Conservation (phyloP, 768 basidiomycete species). For the Mycena olivaceomarginata region DNA sequence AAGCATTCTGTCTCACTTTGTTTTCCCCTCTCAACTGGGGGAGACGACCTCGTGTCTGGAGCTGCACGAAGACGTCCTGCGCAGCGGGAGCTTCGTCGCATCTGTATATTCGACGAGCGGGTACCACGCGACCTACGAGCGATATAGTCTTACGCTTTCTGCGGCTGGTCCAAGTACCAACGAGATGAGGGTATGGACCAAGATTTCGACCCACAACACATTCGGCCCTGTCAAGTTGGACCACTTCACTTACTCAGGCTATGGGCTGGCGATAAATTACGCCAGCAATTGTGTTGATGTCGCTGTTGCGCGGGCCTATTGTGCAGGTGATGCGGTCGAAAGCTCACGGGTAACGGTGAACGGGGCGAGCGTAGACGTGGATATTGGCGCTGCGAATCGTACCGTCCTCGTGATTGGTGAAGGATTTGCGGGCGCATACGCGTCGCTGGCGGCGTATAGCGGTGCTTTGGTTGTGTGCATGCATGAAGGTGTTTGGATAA, state of each 20-base stretch:
- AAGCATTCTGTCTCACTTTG: slow-evolving; percentile 6
- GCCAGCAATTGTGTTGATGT: not conserved
- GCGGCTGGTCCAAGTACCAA: slow-evolving; percentile 1
- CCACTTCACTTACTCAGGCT: slow-evolving; percentile 7
- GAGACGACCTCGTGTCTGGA: slow-evolving; percentile 5
- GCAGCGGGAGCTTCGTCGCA: slow-evolving; percentile 11
- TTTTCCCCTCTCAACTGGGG: slow-evolving; percentile 5
- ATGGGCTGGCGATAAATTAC: slow-evolving; percentile 1
- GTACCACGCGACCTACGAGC: slow-evolving; percentile 10
- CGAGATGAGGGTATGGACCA: slow-evolving; percentile 2
- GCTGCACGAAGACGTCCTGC: slow-evolving; percentile 8
- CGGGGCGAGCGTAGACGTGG: slow-evolving; percentile 1
- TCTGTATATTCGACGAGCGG: slow-evolving; percentile 10
- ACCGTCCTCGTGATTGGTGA: not conserved
- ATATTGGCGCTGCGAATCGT: slow-evolving; percentile 9
- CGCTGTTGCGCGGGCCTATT: slow-evolving; percentile 12
- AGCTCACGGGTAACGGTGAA: slow-evolving; percentile 1
- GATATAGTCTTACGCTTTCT: slow-evolving; percentile 7
- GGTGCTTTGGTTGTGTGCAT: not conserved
- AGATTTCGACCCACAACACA: slow-evolving; percentile 11
- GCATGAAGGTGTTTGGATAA: not conserved
- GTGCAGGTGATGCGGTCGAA: slow-evolving; percentile 8
- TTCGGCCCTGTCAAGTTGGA: slow-evolving; percentile 1
- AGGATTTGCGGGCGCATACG: not conserved
- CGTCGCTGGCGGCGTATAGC: not conserved